Evolutionary conservation across 2,329 filamentous ascomycete genomes (phyloP).

Genomic region (Elsinoe necatrix): DNA sequence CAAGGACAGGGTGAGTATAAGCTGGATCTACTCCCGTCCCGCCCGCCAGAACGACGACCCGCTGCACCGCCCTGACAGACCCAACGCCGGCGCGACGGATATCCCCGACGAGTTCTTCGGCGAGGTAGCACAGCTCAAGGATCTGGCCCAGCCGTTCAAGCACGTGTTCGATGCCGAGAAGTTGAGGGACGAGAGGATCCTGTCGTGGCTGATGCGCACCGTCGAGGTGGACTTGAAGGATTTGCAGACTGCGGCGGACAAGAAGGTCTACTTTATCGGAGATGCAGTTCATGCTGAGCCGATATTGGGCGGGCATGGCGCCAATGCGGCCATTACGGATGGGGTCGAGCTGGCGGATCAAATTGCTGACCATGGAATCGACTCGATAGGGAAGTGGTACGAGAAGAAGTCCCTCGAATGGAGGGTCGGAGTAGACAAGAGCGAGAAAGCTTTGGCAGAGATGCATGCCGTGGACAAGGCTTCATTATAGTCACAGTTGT

Average conservation of each 20-base stretch:
- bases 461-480: constrained; percentile 19
- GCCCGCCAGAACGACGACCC: constrained; percentile 25
- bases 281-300: constrained; percentile 35
- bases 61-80: constrained; percentile 30
- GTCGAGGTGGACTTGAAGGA: constrained; percentile 20
- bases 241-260: constrained; percentile 22
- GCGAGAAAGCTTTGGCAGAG: constrained; percentile 22
- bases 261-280: constrained; percentile 30
- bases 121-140: constrained; percentile 26
- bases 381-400: constrained; percentile 20
- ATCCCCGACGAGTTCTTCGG: constrained; percentile 31
- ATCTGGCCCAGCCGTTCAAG: constrained; percentile 27
- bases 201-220: constrained; percentile 38
- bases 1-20: constrained; percentile 27
- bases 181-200: constrained; percentile 29
- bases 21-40: constrained; percentile 35
- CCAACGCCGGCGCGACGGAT: constrained; percentile 26
- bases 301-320: constrained; percentile 34
- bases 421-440: constrained; percentile 20
- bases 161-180: constrained; percentile 28
- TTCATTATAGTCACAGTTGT: not conserved
- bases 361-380: constrained; percentile 20
- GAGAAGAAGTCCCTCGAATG: constrained; percentile 20
- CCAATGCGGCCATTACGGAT: constrained; percentile 34
- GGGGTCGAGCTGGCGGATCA: constrained; percentile 29